A percentile compares a stretch with the other conserved stretches of the same genome.
phyloP scores from a whole-genome alignment of 768 basidiomycete species.

The Suillus alpinus region DNA sequence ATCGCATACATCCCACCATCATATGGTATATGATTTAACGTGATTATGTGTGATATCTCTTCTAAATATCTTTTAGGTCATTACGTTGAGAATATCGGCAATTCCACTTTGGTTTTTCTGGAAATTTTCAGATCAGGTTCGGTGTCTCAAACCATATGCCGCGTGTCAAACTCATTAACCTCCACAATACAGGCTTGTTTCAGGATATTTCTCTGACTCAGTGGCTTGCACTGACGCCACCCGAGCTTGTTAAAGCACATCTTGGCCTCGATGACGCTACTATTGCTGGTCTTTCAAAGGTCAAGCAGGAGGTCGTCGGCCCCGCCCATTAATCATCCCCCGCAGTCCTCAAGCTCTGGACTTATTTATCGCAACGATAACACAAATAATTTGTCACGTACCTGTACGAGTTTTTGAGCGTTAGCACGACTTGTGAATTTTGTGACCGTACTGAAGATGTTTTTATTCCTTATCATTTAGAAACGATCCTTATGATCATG shows the following conservation, averaged over 20 bases:
- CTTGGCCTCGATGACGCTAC: conserved; percentile 52
- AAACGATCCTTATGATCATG: neutral
- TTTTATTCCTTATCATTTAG: conserved; percentile 6
- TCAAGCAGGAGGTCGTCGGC: conserved; percentile 50
- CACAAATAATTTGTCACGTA: conserved; percentile 5
- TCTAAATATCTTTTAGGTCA: conserved; percentile 40
- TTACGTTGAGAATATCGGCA: conserved; percentile 66
- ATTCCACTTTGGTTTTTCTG: conserved; percentile 53
- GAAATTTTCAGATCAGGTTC: conserved; percentile 60
- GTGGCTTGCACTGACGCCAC: conserved; percentile 63
- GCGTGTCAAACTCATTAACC: neutral
- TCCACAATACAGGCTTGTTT: conserved; percentile 35
- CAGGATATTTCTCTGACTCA: conserved; percentile 58
- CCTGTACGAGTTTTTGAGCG: conserved; percentile 14
- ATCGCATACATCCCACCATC: conserved; percentile 23
- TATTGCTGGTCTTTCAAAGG: conserved; percentile 47
- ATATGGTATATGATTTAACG: conserved; percentile 16
- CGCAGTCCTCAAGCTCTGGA: neutral
- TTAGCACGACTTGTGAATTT: neutral
- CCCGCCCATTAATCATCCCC: conserved; percentile 6
- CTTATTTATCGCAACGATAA: conserved; percentile 1
- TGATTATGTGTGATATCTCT: neutral
- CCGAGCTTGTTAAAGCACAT: conserved; percentile 57
- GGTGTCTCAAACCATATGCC: conserved; percentile 10
- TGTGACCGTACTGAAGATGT: neutral